Conservation (phyloP, 768 basidiomycete species). For the Pulveroboletus sp. region DNA sequence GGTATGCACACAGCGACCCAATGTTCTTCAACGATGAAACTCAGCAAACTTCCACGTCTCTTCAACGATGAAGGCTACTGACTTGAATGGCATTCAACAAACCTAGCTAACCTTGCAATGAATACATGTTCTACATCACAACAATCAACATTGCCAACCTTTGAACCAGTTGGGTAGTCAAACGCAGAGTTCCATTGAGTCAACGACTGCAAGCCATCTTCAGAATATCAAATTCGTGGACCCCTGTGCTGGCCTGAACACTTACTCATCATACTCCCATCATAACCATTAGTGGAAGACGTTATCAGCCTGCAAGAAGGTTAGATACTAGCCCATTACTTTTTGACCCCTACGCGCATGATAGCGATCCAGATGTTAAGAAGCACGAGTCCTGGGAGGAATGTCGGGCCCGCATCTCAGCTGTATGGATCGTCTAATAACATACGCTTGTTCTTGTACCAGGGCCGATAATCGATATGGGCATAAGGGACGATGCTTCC, state of each 20-base stretch:
- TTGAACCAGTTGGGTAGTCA: conserved; percentile 25
- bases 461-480: conserved; percentile 58
- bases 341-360: conserved; percentile 36
- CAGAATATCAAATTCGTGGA: neutral
- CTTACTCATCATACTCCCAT: conserved; percentile 40
- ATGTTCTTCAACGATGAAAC: conserved; percentile 8
- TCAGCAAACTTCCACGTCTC: neutral
- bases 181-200: conserved; percentile 36
- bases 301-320: conserved; percentile 29
- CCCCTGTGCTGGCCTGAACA: neutral
- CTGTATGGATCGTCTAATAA: neutral
- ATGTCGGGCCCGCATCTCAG: neutral
- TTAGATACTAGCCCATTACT: neutral
- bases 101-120: conserved; percentile 24
- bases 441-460: conserved; percentile 67
- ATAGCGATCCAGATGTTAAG: conserved; percentile 65
- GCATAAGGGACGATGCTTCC: conserved; percentile 36
- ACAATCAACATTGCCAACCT: conserved; percentile 12
- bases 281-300: conserved; percentile 36
- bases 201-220: conserved; percentile 36
- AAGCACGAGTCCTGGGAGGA: conserved; percentile 41
- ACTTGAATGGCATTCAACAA: conserved; percentile 35
- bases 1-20: neutral
- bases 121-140: neutral
- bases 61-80: conserved; percentile 3